A percentile compares a stretch with the other conserved stretches of the same genome.
These are phyloP conservation scores for Microbotryum violaceum DNA, from an alignment of 1,284 basidiomycete species.

Conservation along the genomic window DNA sequence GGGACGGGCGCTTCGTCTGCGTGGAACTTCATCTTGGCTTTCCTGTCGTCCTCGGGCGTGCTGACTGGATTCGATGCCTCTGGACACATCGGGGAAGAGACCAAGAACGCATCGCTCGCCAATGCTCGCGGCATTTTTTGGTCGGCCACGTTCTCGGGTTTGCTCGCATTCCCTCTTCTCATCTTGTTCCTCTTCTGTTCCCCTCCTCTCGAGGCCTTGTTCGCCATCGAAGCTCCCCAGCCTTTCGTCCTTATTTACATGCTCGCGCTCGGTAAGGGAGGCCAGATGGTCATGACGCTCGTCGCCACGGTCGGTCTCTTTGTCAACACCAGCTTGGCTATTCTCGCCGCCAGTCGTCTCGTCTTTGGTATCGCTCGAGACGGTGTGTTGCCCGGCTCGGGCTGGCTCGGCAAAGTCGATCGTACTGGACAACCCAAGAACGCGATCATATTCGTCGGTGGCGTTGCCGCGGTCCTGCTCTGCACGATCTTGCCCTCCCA, in stretches of 20 bases:
- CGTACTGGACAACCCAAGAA: constrained; percentile 62
- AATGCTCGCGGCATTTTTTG: constrained; percentile 70
- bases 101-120: constrained; percentile 70
- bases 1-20: constrained; percentile 64
- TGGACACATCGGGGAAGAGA: constrained; percentile 82
- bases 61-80: constrained; percentile 81
- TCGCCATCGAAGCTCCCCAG: constrained; percentile 67
- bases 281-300: constrained; percentile 71
- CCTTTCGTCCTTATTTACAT: constrained; percentile 79
- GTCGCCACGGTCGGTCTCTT: constrained; percentile 69
- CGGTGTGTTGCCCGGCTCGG: constrained; percentile 69
- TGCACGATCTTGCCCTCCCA: constrained; percentile 76
- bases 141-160: constrained; percentile 63
- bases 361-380: constrained; percentile 81
- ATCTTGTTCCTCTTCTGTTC: constrained; percentile 80
- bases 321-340: constrained; percentile 69
- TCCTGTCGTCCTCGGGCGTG: constrained; percentile 71
- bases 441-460: constrained; percentile 32
- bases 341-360: constrained; percentile 74
- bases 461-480: constrained; percentile 55
- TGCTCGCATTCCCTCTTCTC: constrained; percentile 53
- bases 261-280: constrained; percentile 64
- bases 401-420: constrained; percentile 69
- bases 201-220: constrained; percentile 63
- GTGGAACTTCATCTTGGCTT: constrained; percentile 50